These are phyloP conservation scores for Aspergillus spinulosporus DNA, from an alignment of 2,329 filamentous ascomycete species.

Conservation along the genomic window DNA sequence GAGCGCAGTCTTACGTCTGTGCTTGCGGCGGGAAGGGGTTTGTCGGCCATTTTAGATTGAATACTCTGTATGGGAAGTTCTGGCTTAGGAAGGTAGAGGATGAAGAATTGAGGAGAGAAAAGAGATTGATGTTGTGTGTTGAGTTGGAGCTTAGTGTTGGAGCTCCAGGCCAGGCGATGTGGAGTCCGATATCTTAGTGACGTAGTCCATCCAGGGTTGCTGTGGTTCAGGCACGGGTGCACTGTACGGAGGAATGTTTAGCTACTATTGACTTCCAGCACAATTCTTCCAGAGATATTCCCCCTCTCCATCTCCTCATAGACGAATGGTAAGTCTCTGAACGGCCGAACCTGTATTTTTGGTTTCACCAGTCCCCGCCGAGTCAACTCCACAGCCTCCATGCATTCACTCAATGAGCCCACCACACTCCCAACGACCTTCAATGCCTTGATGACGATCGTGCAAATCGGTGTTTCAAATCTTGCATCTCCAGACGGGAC, in stretches of 20 bases:
- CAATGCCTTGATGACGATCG: constrained; percentile 50
- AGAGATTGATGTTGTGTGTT: not conserved
- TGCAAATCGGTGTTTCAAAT: constrained; percentile 44
- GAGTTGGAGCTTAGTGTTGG: constrained; percentile 3
- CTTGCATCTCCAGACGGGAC: constrained; percentile 44
- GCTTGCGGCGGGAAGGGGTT: constrained; percentile 30
- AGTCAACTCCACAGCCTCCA: constrained; percentile 49
- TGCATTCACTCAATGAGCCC: constrained; percentile 48
- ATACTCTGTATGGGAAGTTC: not conserved
- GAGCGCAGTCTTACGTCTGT: constrained; percentile 26
- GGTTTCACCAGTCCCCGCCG: constrained; percentile 45
- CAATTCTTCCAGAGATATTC: constrained; percentile 46
- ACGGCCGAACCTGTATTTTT: constrained; percentile 43
- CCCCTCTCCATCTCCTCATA: constrained; percentile 50
- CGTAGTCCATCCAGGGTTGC: not conserved
- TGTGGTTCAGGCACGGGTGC: not conserved
- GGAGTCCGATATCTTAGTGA: constrained; percentile 1
- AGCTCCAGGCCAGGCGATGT: not conserved
- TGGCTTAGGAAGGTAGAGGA: not conserved
- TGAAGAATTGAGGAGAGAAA: not conserved
- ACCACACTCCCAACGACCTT: constrained; percentile 47
- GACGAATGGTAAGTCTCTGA: constrained; percentile 44
- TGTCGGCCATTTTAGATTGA: constrained; percentile 28
- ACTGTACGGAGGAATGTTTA: not conserved
- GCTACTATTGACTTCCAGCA: constrained; percentile 31